These are phyloP conservation scores for Exutisphaerella laricina DNA, from an alignment of 2,329 filamentous ascomycete species.

Conservation along the genomic window DNA sequence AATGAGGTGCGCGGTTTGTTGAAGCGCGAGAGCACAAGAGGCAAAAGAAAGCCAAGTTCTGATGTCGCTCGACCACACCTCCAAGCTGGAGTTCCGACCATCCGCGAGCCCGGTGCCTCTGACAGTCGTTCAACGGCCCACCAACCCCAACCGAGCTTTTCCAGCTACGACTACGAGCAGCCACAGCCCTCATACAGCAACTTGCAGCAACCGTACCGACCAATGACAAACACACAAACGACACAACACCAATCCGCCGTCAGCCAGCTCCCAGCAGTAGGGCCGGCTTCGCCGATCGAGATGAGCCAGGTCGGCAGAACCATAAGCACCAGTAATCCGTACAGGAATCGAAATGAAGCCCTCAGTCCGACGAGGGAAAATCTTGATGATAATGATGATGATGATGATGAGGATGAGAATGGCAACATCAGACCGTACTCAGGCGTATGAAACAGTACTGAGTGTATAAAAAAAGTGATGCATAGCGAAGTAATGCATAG, in stretches of 20 bases:
- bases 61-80: conserved; percentile 10
- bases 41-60: conserved; percentile 36
- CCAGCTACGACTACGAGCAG: conserved; percentile 5
- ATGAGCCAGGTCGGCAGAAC: conserved; percentile 22
- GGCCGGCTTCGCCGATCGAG: conserved; percentile 11
- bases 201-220: conserved; percentile 9
- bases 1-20: conserved; percentile 45
- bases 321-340: conserved; percentile 25
- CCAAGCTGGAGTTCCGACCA: conserved; percentile 27
- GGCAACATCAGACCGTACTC: conserved; percentile 18
- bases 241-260: conserved; percentile 16
- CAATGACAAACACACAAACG: conserved; percentile 7
- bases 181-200: conserved; percentile 9
- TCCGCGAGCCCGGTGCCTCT: conserved; percentile 22
- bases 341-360: conserved; percentile 10
- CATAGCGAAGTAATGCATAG: not conserved
- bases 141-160: not conserved
- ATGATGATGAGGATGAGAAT: conserved; percentile 21
- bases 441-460: conserved; percentile 12
- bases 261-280: conserved; percentile 9
- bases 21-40: conserved; percentile 40
- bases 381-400: conserved; percentile 6
- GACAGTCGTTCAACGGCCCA: not conserved
- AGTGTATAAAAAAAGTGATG: not conserved
- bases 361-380: conserved; percentile 8